These are phyloP conservation scores for Cladosporium sp. DNA, from an alignment of 2,329 filamentous ascomycete species.

Conservation along the genomic window DNA sequence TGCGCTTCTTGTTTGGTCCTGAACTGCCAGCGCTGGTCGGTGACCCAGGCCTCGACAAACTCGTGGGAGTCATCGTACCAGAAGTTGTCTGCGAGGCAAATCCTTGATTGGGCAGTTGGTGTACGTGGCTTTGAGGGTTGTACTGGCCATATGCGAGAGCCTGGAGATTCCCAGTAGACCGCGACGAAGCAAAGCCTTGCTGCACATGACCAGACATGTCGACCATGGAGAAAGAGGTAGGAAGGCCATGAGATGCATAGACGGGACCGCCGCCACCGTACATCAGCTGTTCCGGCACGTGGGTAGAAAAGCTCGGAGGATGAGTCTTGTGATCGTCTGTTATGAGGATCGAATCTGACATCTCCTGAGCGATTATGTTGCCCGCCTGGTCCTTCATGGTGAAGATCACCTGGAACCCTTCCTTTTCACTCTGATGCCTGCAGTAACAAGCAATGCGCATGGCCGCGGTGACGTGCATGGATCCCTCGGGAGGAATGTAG, in stretches of 20 bases:
- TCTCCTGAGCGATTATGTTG: conserved; percentile 72
- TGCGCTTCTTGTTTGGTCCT: conserved; percentile 74
- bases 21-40: conserved; percentile 51
- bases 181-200: conserved; percentile 48
- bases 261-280: conserved; percentile 7
- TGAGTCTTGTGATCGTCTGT: conserved; percentile 97
- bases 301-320: conserved; percentile 25
- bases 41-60: conserved; percentile 67
- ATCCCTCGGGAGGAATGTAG: conserved; percentile 44
- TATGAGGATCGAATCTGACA: conserved; percentile 88
- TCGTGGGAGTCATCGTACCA: conserved; percentile 51
- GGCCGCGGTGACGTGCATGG: conserved; percentile 73
- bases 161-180: conserved; percentile 59
- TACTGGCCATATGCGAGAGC: conserved; percentile 39
- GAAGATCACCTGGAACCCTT: conserved; percentile 89
- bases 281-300: conserved; percentile 10
- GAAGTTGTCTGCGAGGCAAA: conserved; percentile 34
- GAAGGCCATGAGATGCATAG: conserved; percentile 18
- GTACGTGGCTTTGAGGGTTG: conserved; percentile 31
- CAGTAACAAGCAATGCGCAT: conserved; percentile 99
- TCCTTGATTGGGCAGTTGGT: conserved; percentile 26
- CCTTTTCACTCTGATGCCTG: conserved; percentile 87
- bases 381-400: conserved; percentile 79
- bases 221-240: conserved; percentile 34
- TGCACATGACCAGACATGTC: conserved; percentile 33